Evolutionary conservation across 23 red algal species (phyloP), one percentile per base, ranked within the genome.

Genomic region (Gracilaria domingensis): DNA sequence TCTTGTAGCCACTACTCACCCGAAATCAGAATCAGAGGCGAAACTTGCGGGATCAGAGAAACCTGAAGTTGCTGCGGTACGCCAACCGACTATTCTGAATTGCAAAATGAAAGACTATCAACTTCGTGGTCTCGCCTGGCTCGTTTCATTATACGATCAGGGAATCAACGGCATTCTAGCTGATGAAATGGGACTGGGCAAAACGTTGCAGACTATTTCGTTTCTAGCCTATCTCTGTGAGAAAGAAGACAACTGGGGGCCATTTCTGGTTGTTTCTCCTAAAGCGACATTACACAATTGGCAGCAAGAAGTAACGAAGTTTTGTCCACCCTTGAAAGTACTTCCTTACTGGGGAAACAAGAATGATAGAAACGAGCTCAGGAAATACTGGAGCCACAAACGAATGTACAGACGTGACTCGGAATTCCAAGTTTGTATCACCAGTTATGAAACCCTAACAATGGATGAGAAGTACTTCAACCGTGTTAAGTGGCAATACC

Each of bases 131-230:
- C 91, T 99, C 2, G 85, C 94, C 4, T 99, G 94, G 92, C 87
- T 99, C 59, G 92, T 99, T 55, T 94, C 93, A 20, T 88, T 99
- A 16, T 95, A 99, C 66, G 93, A 99, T 62, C 97, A 99, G 62
- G 97, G 97, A 17, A 95, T 99, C 75, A 99, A 99, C 75, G 97
- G 97, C 14, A 99, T 99, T 75, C 84, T 99, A 24, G 97, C 97
- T 0, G 97, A 99, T 85, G 97, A 99, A 90, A 99, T 99, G 97
- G 97, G 97, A 24, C 80, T 99, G 17, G 97, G 97, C 44, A 99
- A 99, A 76, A 99, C 97, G 7, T 55, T 99, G 54, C 97, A 99
- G 66, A 99, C 97, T 7, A 99, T 99, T 59, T 93, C 97, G 18
- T 95, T 99, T 75, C 71, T 99, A 21, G 97, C 97, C 17, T 99